These are phyloP conservation scores for Cyclanthera cordifolia DNA, from an alignment of 306 rosid genomes.

Conservation along the genomic window DNA sequence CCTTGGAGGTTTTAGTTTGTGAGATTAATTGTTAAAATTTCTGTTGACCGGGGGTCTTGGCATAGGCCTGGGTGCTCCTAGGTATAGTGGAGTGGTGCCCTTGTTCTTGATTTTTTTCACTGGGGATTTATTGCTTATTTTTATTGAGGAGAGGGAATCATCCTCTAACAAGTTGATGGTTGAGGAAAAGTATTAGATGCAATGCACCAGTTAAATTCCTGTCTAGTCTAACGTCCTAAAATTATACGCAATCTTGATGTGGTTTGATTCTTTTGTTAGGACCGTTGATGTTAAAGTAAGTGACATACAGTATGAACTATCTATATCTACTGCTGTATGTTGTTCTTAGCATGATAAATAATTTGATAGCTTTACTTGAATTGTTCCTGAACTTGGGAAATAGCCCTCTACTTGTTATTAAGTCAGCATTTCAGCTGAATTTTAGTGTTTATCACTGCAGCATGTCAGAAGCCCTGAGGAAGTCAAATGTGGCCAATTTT, in stretches of 20 bases:
- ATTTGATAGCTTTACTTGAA: conserved; percentile 4
- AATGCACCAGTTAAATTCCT: conserved; percentile 15
- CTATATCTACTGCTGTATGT: background rate
- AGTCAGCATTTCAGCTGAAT: background rate
- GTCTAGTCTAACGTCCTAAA: conserved; percentile 20
- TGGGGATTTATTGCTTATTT: background rate
- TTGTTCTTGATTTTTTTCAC: background rate
- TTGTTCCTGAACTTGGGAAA: background rate
- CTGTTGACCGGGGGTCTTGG: too few species aligned
- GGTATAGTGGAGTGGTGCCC: too few species aligned
- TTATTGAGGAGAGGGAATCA: conserved; percentile 9
- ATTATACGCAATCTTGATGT: conserved; percentile 19
- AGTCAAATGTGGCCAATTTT: conserved; percentile 28
- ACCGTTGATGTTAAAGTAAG: background rate
- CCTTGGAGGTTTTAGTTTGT: too few species aligned
- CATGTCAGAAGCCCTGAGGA: conserved; percentile 42
- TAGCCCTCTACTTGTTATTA: background rate
- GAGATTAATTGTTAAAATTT: too few species aligned
- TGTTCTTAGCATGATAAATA: background rate
- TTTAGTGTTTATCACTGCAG: conserved; percentile 24
- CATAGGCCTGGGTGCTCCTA: too few species aligned
- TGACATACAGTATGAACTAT: background rate
- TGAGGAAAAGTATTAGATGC: conserved; percentile 14
- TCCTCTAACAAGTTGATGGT: conserved; percentile 16
- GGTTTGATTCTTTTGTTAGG: background rate